Evolutionary conservation across 495 filamentous ascomycete species (phyloP).

Genomic region (Xylaria sp.): DNA sequence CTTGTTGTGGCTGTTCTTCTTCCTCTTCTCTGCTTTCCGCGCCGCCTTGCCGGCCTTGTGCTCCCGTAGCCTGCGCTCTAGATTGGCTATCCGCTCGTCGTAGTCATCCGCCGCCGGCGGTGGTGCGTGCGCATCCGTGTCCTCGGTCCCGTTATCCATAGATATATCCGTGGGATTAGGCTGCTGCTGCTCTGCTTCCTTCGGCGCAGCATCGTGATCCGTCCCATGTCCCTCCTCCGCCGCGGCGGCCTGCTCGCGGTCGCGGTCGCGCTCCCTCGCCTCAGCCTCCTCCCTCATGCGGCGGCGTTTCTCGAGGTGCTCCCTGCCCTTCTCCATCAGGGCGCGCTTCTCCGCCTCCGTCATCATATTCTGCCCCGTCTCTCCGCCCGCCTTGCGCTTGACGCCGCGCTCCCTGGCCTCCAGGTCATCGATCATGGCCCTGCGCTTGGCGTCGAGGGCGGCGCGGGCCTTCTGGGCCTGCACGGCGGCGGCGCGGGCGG

Average conservation of each 20-base stretch:
- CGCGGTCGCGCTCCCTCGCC: conserved; percentile 43
- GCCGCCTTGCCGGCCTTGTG: conserved; percentile 39
- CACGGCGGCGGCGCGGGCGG: conserved; percentile 47
- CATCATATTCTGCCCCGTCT: conserved; percentile 39
- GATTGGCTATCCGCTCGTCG: conserved; percentile 49
- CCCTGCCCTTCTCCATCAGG: conserved; percentile 49
- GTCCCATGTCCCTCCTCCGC: conserved; percentile 6
- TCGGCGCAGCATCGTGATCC: conserved; percentile 1
- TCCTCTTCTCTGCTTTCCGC: conserved; percentile 33
- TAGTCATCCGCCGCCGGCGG: conserved; percentile 31
- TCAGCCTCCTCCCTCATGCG: conserved; percentile 50
- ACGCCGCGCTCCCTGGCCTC: conserved; percentile 42
- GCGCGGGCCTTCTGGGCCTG: conserved; percentile 44
- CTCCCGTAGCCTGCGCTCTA: conserved; percentile 48
- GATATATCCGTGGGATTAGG: conserved; percentile 21
- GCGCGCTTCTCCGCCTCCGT: conserved; percentile 38
- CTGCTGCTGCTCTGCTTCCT: not conserved
- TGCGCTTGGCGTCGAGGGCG: conserved; percentile 37
- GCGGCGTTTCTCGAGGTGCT: conserved; percentile 45
- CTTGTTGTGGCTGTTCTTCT: conserved; percentile 32
- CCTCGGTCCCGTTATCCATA: conserved; percentile 1
- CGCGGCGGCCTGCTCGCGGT: conserved; percentile 28
- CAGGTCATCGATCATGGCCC: conserved; percentile 45
- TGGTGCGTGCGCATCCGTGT: not conserved
- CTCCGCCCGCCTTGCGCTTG: conserved; percentile 39